Percentiles rank a stretch among this genome's conserved stretches.
Evolutionary conservation across 2,329 filamentous ascomycete species (phyloP).

Genomic region (Fusarium denticulatum): DNA sequence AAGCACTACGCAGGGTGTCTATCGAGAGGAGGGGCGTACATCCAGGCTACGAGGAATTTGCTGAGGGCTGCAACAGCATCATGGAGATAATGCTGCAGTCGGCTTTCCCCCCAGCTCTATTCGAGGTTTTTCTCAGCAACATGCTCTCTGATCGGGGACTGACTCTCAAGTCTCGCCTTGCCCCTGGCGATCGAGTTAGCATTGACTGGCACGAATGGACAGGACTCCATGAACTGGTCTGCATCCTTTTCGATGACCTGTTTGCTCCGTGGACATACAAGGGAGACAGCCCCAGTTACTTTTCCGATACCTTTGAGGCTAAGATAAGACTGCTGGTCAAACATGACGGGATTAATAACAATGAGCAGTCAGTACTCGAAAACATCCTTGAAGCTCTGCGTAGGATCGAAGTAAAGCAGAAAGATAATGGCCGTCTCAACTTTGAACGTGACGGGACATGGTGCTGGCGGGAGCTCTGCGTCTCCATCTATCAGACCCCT

Average conservation of each 20-base stretch:
- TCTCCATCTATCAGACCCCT: background rate
- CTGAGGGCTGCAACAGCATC: background rate
- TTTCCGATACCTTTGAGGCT: background rate
- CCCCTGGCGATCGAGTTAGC: background rate
- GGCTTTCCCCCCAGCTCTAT: background rate
- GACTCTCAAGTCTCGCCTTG: background rate
- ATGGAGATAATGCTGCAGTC: background rate
- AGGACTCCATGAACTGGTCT: rapidly evolving
- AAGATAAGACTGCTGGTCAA: background rate
- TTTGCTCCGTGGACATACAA: background rate
- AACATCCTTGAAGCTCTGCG: background rate
- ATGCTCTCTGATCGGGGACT: background rate
- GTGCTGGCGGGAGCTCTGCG: background rate
- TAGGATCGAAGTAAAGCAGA: background rate
- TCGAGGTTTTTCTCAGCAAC: background rate
- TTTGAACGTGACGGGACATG: background rate
- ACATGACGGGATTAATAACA: rapidly evolving
- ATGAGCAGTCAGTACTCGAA: background rate
- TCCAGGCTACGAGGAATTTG: background rate
- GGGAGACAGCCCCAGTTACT: background rate
- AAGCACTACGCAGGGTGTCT: background rate
- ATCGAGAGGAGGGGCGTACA: too few species aligned
- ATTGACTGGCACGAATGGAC: background rate
- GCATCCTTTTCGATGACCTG: background rate
- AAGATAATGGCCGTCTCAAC: background rate